Percentiles rank a stretch among this genome's conserved stretches.
Evolutionary conservation across 306 rosid species (phyloP).

Genomic region (Albizia julibrissin): DNA sequence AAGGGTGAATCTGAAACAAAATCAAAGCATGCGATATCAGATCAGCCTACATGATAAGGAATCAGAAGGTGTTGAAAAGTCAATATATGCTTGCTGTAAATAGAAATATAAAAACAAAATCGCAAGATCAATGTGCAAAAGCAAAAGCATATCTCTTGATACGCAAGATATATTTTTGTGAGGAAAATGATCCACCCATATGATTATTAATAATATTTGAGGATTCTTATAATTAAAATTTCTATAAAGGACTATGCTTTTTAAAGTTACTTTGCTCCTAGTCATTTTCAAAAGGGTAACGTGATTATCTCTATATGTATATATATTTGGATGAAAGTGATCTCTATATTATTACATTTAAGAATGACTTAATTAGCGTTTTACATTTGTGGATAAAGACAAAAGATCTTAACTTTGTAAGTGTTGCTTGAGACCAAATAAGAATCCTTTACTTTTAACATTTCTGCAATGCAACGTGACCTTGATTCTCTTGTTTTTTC

Average conservation of each 20-base stretch:
- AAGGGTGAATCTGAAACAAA: not conserved
- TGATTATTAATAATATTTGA: not conserved
- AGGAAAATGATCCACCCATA: not conserved
- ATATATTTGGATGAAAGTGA: not conserved
- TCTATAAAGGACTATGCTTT: not conserved
- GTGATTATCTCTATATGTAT: too few relatives aligned
- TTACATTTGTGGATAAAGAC: too few relatives aligned
- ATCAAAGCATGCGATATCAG: not conserved
- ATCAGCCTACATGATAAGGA: not conserved
- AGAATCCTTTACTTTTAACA: not conserved
- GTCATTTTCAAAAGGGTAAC: not conserved
- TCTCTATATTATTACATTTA: not conserved
- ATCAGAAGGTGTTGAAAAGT: not conserved
- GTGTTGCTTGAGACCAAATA: not conserved
- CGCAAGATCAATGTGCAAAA: not conserved
- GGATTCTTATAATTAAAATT: not conserved
- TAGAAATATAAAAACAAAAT: too few relatives aligned
- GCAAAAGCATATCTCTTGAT: too few relatives aligned
- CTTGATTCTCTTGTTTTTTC: not conserved
- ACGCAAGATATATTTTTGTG: not conserved
- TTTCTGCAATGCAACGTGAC: not conserved
- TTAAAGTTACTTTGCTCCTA: too few relatives aligned
- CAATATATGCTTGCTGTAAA: not conserved
- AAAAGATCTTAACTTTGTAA: not conserved
- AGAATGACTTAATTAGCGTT: too few relatives aligned